Conservation (phyloP, 768 basidiomycete genomes). For the Trametes sanguinea region DNA sequence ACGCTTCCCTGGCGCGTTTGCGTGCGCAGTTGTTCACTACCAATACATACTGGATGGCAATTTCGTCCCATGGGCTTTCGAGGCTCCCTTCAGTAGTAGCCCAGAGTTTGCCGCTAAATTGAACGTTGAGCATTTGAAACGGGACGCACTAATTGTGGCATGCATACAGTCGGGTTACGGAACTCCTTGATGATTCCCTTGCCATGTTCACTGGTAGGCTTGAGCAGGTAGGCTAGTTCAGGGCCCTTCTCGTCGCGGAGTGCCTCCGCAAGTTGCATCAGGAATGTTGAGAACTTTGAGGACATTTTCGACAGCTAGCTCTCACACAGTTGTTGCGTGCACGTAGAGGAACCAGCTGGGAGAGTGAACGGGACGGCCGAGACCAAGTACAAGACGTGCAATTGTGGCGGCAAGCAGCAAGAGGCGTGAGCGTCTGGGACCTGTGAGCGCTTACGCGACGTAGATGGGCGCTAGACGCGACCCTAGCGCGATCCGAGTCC, state of each 20-base stretch:
- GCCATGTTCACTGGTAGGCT: conserved; percentile 75
- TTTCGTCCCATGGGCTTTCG: conserved; percentile 81
- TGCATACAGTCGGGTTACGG: conserved; percentile 53
- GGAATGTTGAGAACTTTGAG: conserved; percentile 57
- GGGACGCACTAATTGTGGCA: too few relatives aligned
- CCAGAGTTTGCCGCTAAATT: conserved; percentile 29
- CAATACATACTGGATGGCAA: conserved; percentile 80
- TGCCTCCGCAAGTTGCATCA: conserved; percentile 61
- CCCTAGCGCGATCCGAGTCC: too few relatives aligned
- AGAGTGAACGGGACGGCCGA: too few relatives aligned
- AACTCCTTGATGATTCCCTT: conserved; percentile 76
- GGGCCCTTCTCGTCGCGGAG: conserved; percentile 65
- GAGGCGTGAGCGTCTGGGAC: too few relatives aligned
- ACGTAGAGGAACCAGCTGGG: too few relatives aligned
- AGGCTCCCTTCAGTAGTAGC: conserved; percentile 63
- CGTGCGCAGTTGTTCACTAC: conserved; percentile 71
- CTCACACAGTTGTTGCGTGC: too few relatives aligned
- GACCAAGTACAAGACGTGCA: too few relatives aligned
- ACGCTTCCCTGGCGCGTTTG: conserved; percentile 68
- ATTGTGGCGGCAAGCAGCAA: too few relatives aligned
- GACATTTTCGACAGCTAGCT: conserved; percentile 8
- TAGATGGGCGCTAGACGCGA: too few relatives aligned
- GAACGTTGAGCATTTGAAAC: too few relatives aligned
- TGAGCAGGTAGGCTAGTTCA: conserved; percentile 71
- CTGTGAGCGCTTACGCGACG: too few relatives aligned